These are phyloP conservation scores for Camelina sativa DNA, from an alignment of 345 rosid genomes.

Conservation along the genomic window DNA sequence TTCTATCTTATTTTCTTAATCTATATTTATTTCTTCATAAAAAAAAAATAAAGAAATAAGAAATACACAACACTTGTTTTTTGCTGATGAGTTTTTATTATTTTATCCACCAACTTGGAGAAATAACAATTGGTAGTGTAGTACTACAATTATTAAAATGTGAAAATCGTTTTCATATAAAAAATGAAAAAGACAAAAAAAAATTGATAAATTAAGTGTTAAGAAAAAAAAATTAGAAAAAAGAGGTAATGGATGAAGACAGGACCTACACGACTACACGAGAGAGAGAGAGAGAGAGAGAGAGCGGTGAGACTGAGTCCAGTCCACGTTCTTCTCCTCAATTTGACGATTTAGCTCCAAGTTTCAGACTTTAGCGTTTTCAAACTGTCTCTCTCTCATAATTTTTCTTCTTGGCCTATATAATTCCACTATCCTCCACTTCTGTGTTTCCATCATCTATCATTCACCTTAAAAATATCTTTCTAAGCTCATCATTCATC, in stretches of 20 bases:
- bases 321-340: constrained; percentile 38
- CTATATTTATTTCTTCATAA: too few species aligned
- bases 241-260: constrained; percentile 23
- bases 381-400: constrained; percentile 1
- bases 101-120: too few species aligned
- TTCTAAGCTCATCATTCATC: background rate
- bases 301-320: constrained; percentile 15
- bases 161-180: background rate
- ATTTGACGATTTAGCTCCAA: constrained; percentile 24
- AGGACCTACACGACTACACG: constrained; percentile 39
- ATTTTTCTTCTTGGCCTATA: constrained; percentile 29
- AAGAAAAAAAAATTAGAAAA: background rate
- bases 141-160: background rate
- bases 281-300: background rate
- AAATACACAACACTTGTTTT: too few species aligned
- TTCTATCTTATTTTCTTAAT: too few species aligned
- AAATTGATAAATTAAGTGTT: too few species aligned
- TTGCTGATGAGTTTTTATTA: too few species aligned
- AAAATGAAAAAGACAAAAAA: background rate
- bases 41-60: too few species aligned
- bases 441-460: constrained; percentile 5
- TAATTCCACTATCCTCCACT: constrained; percentile 32
- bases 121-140: background rate
- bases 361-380: background rate
- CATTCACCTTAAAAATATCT: constrained; percentile 5